Evolutionary conservation across 495 filamentous ascomycete species (phyloP).

Genomic region (Gamarada debralockiae): DNA sequence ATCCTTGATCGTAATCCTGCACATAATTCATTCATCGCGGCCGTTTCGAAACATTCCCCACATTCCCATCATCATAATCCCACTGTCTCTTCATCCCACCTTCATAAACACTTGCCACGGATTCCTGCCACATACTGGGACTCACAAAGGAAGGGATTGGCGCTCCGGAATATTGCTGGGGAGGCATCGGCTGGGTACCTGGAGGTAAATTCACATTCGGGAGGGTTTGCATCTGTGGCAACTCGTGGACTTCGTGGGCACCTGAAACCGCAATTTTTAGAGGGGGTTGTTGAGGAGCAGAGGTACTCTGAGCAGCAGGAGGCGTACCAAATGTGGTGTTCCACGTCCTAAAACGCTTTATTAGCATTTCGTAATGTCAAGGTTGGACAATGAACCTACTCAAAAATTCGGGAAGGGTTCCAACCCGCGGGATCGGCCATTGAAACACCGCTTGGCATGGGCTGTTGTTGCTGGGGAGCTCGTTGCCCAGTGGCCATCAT

Average conservation of each 20-base stretch:
- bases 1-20: neutral
- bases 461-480: constrained; percentile 36
- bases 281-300: constrained; percentile 22
- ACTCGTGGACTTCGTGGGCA: constrained; percentile 45
- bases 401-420: constrained; percentile 92
- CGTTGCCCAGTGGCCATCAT: constrained; percentile 64
- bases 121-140: constrained; percentile 94
- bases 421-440: constrained; percentile 70
- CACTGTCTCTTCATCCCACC: constrained; percentile 73
- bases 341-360: constrained; percentile 63
- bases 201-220: constrained; percentile 24
- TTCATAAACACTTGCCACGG: constrained; percentile 85
- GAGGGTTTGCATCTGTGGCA: constrained; percentile 40
- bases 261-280: constrained; percentile 38
- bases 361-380: constrained; percentile 24
- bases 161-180: constrained; percentile 51
- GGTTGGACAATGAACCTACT: constrained; percentile 54
- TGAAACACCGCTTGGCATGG: constrained; percentile 46
- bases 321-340: constrained; percentile 82
- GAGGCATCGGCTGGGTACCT: constrained; percentile 48
- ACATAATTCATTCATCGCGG: constrained; percentile 15
- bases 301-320: constrained; percentile 31
- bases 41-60: constrained; percentile 19
- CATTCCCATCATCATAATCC: constrained; percentile 35
- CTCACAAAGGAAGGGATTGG: constrained; percentile 68